These are phyloP conservation scores for Tubosaeta sp. DNA, from an alignment of 768 basidiomycete species.

Conservation along the genomic window DNA sequence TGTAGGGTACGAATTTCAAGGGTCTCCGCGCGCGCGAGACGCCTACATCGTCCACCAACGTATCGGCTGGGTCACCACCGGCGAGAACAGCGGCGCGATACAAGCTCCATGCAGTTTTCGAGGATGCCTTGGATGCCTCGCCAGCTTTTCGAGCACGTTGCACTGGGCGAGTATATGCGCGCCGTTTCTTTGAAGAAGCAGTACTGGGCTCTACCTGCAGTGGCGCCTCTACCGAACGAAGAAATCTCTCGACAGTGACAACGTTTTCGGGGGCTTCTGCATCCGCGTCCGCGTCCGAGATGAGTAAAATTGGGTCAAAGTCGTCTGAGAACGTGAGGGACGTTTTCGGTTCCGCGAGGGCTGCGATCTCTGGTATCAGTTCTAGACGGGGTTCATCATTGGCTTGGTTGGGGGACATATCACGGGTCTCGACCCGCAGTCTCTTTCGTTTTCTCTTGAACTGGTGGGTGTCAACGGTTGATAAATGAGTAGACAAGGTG, in stretches of 20 bases:
- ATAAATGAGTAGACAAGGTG: background rate
- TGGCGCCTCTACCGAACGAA: conserved; percentile 8
- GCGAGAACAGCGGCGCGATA: conserved; percentile 27
- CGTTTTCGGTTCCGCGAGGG: conserved; percentile 6
- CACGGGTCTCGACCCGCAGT: conserved; percentile 1
- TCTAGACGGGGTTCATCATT: background rate
- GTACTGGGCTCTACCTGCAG: background rate
- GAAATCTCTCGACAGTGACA: conserved; percentile 27
- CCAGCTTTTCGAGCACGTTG: background rate
- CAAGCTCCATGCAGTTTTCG: conserved; percentile 12
- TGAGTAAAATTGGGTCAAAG: background rate
- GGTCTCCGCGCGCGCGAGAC: conserved; percentile 18
- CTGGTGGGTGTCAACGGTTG: conserved; percentile 4
- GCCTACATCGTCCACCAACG: conserved; percentile 8
- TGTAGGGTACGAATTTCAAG: conserved; percentile 25
- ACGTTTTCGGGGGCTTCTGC: background rate
- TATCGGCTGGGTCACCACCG: conserved; percentile 21
- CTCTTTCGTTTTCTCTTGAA: conserved; percentile 27
- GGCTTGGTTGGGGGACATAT: background rate
- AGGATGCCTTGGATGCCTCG: background rate
- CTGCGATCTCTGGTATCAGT: conserved; percentile 18
- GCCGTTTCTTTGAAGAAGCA: background rate
- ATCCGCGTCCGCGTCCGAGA: no score
- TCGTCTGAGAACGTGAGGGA: background rate
- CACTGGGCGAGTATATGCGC: conserved; percentile 20